These are phyloP conservation scores for Calonectria pauciramosa DNA, from an alignment of 2,329 filamentous ascomycete species.

Conservation along the genomic window DNA sequence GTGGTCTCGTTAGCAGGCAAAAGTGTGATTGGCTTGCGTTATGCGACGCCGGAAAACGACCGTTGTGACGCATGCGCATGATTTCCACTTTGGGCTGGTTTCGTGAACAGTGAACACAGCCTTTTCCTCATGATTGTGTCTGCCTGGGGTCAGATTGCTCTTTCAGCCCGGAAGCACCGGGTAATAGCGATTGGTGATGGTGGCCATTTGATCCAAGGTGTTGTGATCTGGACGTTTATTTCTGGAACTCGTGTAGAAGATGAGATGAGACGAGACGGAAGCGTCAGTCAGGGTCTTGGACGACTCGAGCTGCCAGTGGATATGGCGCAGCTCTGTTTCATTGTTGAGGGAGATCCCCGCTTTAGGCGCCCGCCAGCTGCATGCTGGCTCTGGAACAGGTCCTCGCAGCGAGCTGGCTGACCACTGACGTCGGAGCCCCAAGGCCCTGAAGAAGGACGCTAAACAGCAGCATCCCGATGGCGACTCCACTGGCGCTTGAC, in stretches of 20 bases:
- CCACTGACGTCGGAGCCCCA: slow-evolving; percentile 15
- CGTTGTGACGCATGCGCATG: neutral
- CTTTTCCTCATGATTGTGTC: neutral
- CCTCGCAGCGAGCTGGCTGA: neutral
- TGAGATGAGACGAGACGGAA: slow-evolving; percentile 25
- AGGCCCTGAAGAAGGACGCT: neutral
- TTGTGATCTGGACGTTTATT: slow-evolving; percentile 20
- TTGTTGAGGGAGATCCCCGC: slow-evolving; percentile 3
- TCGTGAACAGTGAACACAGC: neutral
- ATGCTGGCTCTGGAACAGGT: neutral
- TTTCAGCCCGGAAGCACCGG: slow-evolving; percentile 17
- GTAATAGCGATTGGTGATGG: neutral
- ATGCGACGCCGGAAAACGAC: neutral
- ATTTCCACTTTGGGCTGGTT: neutral
- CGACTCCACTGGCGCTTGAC: slow-evolving; percentile 4
- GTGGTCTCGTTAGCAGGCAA: neutral
- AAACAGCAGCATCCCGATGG: slow-evolving; percentile 1
- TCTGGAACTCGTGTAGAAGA: slow-evolving; percentile 21
- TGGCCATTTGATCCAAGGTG: neutral
- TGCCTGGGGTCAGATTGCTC: neutral
- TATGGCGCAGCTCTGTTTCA: slow-evolving; percentile 1
- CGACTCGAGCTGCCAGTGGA: neutral
- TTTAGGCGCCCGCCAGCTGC: slow-evolving; percentile 18
- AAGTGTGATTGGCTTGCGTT: neutral
- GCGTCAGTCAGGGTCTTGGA: neutral